Evolutionary conservation across 805 yeast species (phyloP).

Genomic region (Cyberlindnera meyerae): DNA sequence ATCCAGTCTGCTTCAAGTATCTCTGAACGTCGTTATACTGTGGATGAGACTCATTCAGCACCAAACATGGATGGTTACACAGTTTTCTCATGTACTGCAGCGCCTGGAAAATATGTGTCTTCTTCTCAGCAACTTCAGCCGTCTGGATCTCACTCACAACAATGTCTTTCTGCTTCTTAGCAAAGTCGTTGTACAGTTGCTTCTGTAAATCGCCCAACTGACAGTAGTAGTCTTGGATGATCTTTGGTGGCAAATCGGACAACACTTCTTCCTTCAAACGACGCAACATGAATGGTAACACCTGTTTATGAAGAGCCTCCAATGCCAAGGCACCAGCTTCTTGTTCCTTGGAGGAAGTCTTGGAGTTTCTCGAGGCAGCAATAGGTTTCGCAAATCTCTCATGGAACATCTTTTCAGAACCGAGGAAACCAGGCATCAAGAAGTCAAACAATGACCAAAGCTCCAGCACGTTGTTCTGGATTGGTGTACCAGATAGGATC

Average conservation of each 20-base stretch:
- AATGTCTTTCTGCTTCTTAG: constrained; percentile 70
- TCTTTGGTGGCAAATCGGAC: constrained; percentile 95
- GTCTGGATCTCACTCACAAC: constrained; percentile 61
- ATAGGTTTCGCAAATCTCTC: constrained; percentile 98
- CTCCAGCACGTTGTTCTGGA: constrained; percentile 94
- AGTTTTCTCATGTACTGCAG: constrained; percentile 94
- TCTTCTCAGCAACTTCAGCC: constrained; percentile 45
- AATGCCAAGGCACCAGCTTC: constrained; percentile 95
- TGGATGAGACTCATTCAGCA: constrained; percentile 78
- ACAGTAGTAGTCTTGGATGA: constrained; percentile 96
- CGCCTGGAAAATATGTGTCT: constrained; percentile 95
- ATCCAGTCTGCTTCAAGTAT: constrained; percentile 52
- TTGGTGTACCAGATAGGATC: constrained; percentile 94
- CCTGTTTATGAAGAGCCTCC: constrained; percentile 95
- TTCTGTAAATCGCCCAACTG: constrained; percentile 89
- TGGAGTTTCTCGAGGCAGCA: constrained; percentile 85
- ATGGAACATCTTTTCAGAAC: constrained; percentile 89
- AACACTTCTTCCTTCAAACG: constrained; percentile 94
- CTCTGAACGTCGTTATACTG: constrained; percentile 63
- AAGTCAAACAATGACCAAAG: constrained; percentile 97
- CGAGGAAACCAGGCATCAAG: constrained; percentile 97
- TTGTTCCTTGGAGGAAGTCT: constrained; percentile 87
- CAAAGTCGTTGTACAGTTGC: constrained; percentile 83
- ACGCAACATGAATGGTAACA: constrained; percentile 91
- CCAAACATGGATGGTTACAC: constrained; percentile 95